Evolutionary conservation across 2,329 filamentous ascomycete genomes (phyloP).

Genomic region (Venturia effusa): DNA sequence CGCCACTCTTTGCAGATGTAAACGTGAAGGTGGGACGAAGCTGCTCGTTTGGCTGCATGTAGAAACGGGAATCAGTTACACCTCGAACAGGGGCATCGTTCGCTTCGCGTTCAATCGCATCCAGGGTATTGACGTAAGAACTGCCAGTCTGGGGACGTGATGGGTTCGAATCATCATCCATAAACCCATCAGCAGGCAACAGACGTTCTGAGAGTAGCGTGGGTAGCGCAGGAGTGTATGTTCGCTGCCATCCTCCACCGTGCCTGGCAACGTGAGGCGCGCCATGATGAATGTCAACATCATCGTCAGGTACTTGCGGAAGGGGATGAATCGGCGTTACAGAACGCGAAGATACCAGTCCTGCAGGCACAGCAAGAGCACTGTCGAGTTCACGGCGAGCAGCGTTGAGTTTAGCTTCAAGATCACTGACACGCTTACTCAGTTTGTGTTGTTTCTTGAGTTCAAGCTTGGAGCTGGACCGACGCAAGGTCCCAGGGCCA

Average conservation of each 20-base stretch:
- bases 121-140: background rate
- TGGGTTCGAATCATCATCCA: background rate
- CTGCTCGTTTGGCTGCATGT: conserved; percentile 3
- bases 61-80: background rate
- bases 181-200: conserved; percentile 13
- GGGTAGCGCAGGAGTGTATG: conserved; percentile 25
- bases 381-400: conserved; percentile 44
- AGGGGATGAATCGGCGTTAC: background rate
- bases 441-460: conserved; percentile 46
- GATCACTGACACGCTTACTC: conserved; percentile 48
- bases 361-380: conserved; percentile 17
- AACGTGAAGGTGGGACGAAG: background rate
- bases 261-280: background rate
- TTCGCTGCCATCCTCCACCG: conserved; percentile 6
- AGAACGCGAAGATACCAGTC: conserved; percentile 1
- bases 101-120: background rate
- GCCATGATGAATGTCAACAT: background rate
- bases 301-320: conserved; percentile 14
- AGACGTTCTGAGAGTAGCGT: conserved; percentile 29
- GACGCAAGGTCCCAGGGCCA: conserved; percentile 19
- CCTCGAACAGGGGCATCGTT: background rate
- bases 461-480: conserved; percentile 44
- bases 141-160: background rate
- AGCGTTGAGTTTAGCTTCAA: conserved; percentile 46
- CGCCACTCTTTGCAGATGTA: background rate